Percentiles rank a stretch among this genome's conserved stretches.
phyloP scores from a whole-genome alignment of 257 asterid genomes.

The Plantago ovata region DNA sequence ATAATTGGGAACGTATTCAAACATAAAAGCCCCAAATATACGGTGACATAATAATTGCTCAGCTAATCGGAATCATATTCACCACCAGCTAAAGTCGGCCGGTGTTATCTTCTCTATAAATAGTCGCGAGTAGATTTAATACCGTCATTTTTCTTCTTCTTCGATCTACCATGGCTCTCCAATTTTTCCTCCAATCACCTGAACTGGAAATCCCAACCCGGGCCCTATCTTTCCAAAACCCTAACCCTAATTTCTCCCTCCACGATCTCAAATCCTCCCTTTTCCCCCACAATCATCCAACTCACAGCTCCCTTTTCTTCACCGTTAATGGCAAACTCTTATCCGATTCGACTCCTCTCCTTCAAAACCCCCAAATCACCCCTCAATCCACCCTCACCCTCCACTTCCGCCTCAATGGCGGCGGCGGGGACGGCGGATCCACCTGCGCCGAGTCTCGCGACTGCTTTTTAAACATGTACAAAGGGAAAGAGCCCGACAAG shows the following conservation, averaged over 20 bases:
- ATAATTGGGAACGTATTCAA: too few species aligned
- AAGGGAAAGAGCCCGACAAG: constrained; percentile 75
- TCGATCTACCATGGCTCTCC: constrained; percentile 19
- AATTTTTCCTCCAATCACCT: constrained; percentile 58
- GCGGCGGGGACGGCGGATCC: constrained; percentile 98
- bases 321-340: constrained; percentile 58
- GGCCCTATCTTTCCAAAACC: constrained; percentile 39
- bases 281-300: constrained; percentile 23
- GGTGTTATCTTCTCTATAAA: too few species aligned
- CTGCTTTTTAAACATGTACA: constrained; percentile 87
- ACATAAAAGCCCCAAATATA: too few species aligned
- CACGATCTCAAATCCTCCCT: constrained; percentile 48
- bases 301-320: constrained; percentile 44
- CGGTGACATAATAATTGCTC: too few species aligned
- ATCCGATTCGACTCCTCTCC: constrained; percentile 38
- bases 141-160: too few species aligned
- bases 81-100: too few species aligned
- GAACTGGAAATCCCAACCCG: constrained; percentile 51
- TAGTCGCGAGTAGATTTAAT: too few species aligned
- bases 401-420: constrained; percentile 57
- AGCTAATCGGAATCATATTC: too few species aligned
- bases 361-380: constrained; percentile 29
- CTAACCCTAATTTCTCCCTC: constrained; percentile 54
- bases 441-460: constrained; percentile 96
- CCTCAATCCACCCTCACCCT: constrained; percentile 59